Base-by-base conservation (phyloP, 495 filamentous ascomycete species). In the Filosporella fistucella region DNA sequence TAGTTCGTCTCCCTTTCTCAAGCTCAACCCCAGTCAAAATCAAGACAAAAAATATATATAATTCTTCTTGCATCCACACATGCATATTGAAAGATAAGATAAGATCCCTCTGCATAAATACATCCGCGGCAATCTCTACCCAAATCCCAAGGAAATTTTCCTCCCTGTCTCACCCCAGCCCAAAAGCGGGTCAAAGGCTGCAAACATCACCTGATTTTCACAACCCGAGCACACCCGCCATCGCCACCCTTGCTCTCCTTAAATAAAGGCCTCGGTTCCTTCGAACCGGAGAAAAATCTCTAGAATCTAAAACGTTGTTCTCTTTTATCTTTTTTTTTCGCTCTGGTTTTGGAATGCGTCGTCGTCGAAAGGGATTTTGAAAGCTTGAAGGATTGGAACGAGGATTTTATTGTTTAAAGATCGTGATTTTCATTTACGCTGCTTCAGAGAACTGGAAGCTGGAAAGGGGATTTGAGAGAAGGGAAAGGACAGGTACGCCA, bases 141-240 rank as follows among this genome's bases (percentile, higher is more conserved):
- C 4, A 35, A 35, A 5, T 14, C 32, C 32, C 32, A 6, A 5
- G 18, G 18, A 7, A 35, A 14, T 35, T 16, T 12, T 35, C 32
- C n/a, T 35, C 32, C 32, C 32, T n/a, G 5, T 35, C 32, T 35
- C 18, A 35, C 13, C 32, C 32, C 4, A 6, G 32, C 13, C 13
- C 13, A 12, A 14, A 4, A 21, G 18, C 35, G 17, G 16, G 32
- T 12, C 13, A 12, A 14, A 4, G 35, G 18, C 35, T 21, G 16
- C 35, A 38, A 38, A 38, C 35, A 38, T 38, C 35, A 38, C 35
- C 35, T 38, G 35, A 38, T 38, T 38, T 38, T 21, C 9, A 5
- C 6, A 8, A 21, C 35, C 35, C 33, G 33, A 36, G 6, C 33
- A 36, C 18, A 14, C 33, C 33, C 33, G 33, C n/a, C 7, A 17